These are phyloP conservation scores for Alternaria hordeiaustralica DNA, from an alignment of 2,329 filamentous ascomycete species.

Conservation along the genomic window DNA sequence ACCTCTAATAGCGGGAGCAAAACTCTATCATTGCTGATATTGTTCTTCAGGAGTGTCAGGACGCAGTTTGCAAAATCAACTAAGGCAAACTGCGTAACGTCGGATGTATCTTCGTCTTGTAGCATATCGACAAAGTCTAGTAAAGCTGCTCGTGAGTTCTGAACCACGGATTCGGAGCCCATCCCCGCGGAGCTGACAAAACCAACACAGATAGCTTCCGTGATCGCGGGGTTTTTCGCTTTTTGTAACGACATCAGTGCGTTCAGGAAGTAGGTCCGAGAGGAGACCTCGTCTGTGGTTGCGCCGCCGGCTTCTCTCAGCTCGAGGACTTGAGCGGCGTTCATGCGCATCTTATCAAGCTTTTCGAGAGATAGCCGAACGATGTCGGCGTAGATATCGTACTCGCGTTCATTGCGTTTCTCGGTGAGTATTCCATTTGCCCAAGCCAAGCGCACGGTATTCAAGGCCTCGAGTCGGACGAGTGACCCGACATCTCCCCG, in stretches of 20 bases:
- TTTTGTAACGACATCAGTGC: conserved; percentile 52
- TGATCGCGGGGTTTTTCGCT: conserved; percentile 15
- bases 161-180: conserved; percentile 77
- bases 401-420: conserved; percentile 16
- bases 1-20: conserved; percentile 79
- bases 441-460: conserved; percentile 62
- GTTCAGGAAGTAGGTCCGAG: conserved; percentile 63
- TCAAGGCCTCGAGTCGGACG: conserved; percentile 79
- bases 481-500: conserved; percentile 90
- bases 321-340: conserved; percentile 35
- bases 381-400: conserved; percentile 48
- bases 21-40: conserved; percentile 67
- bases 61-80: conserved; percentile 35
- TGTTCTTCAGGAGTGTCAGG: conserved; percentile 36
- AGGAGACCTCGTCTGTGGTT: conserved; percentile 58
- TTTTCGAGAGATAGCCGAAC: conserved; percentile 84
- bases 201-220: conserved; percentile 65
- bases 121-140: conserved; percentile 51
- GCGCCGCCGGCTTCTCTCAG: conserved; percentile 6
- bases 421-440: conserved; percentile 21
- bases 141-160: conserved; percentile 71
- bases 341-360: conserved; percentile 77
- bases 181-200: conserved; percentile 76
- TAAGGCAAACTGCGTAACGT: conserved; percentile 25
- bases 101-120: conserved; percentile 12